Evolutionary conservation across 148 eudicot species (phyloP).

Genomic region (Spergularia marina): DNA sequence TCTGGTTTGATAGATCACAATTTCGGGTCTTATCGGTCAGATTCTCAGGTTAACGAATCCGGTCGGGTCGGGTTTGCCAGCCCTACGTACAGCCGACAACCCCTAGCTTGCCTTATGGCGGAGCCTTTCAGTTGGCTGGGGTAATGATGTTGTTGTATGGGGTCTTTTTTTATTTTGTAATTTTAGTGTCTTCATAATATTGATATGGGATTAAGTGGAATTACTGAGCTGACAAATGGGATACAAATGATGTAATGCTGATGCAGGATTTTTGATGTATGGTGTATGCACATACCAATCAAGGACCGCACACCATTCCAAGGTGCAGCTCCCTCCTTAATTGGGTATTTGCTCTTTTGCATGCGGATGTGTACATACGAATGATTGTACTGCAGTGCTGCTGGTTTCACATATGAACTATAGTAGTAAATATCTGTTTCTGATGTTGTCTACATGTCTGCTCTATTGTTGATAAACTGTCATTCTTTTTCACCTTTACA

Average conservation of each 20-base stretch:
- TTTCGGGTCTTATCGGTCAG: too few relatives aligned
- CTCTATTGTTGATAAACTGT: background rate
- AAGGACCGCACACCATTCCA: constrained; percentile 52
- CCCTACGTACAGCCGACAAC: too few relatives aligned
- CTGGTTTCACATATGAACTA: background rate
- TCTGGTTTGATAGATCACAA: too few relatives aligned
- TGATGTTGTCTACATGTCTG: background rate
- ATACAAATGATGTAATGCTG: background rate
- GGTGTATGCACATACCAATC: constrained; percentile 62
- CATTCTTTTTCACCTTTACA: background rate
- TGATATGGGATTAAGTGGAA: too few relatives aligned
- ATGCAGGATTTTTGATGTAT: constrained; percentile 55
- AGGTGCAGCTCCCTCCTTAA: constrained; percentile 30
- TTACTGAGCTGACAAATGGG: constrained; percentile 15
- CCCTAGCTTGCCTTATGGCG: too few relatives aligned
- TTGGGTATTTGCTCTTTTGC: background rate
- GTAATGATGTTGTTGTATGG: too few relatives aligned
- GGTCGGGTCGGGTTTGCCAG: too few relatives aligned
- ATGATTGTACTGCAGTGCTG: background rate
- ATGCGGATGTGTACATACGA: background rate
- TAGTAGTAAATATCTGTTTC: background rate
- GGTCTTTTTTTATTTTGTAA: too few relatives aligned
- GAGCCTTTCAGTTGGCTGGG: too few relatives aligned
- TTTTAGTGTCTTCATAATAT: too few relatives aligned
- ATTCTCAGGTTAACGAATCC: too few relatives aligned